Base-by-base conservation (phyloP, 345 rosid species). In the Draba incana region DNA sequence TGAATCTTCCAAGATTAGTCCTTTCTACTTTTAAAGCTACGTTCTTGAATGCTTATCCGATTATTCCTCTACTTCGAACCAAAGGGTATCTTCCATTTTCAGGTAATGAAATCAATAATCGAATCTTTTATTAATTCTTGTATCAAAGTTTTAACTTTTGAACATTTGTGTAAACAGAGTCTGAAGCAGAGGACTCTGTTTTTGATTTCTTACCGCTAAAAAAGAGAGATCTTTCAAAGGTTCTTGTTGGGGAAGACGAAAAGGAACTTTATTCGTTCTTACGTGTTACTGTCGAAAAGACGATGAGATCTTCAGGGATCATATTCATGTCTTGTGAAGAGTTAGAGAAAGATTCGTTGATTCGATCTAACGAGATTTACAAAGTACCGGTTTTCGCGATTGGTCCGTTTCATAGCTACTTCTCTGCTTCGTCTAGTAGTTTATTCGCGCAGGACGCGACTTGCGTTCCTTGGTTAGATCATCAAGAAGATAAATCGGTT, bases 241-340 rank as follows among this genome's bases (percentile, higher is more conserved):
- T 75, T 54, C 25, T 68, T 2, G 71, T 61, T 2, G 71, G 69
- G 2, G 39, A 68, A 28, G 0, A 2, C 2, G 69, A 49, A 50
- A 74, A 61, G 53, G 42, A 56, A 16, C 71, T 72, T 0, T 74
- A 54, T 44, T 46, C 63, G 13, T 68, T 60, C 14, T 10, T 75
- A 39, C 30, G 2, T 10, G 2, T 6, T 38, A 10, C n/a, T 0
- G 64, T 54, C 10, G 69, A 67, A 30, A 68, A 74, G 2, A 60
- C 44, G 37, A 44, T 59, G 79, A 69, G 23, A 16, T 83, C 81
- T 6, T 66, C 65, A 12, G 92, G 76, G 10, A 55, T 92, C 3
- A 81, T 92, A 47, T 75, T 84, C 57, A 87, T 89, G 86, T 85
- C 89, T 1, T 78, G 85, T 28, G 87, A 88, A 43, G 88, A 84